Conservation (phyloP, 768 basidiomycete species). For the Saitozyma podzolica region DNA sequence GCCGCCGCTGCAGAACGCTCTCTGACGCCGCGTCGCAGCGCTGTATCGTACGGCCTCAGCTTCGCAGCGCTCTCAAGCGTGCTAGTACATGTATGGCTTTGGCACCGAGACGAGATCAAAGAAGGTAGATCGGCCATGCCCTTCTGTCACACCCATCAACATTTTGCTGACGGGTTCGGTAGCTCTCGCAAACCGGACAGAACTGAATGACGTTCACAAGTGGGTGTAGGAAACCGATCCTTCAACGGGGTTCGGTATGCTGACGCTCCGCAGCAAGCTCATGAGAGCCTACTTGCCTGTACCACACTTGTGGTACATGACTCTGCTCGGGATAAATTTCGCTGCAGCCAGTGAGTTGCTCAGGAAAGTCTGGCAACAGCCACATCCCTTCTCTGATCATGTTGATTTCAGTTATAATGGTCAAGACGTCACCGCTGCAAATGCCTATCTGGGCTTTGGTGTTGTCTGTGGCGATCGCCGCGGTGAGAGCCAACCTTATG, state of each 20-base stretch:
- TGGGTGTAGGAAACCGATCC: no score
- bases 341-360: constrained; percentile 34
- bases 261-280: constrained; percentile 32
- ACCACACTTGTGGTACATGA: constrained; percentile 49
- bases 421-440: constrained; percentile 48
- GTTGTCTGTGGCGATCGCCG: constrained; percentile 46
- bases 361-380: background rate
- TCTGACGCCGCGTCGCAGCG: constrained; percentile 21
- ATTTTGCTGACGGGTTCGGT: constrained; percentile 7
- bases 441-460: constrained; percentile 52
- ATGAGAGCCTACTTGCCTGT: constrained; percentile 48
- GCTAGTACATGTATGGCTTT: constrained; percentile 50
- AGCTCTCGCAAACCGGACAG: constrained; percentile 36
- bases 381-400: constrained; percentile 1
- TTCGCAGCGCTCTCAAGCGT: constrained; percentile 52
- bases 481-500: constrained; percentile 16
- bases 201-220: constrained; percentile 49
- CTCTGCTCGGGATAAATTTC: constrained; percentile 43
- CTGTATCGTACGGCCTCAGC: constrained; percentile 47
- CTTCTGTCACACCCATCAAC: constrained; percentile 9
- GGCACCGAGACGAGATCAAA: constrained; percentile 49
- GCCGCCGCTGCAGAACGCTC: background rate
- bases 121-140: constrained; percentile 26
- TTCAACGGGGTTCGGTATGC: background rate
- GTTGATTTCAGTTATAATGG: constrained; percentile 32